A percentile compares a stretch with the other conserved stretches of the same genome.
Evolutionary conservation across 2,329 filamentous ascomycete species (phyloP).

Genomic region (Xylariaceae sp.): DNA sequence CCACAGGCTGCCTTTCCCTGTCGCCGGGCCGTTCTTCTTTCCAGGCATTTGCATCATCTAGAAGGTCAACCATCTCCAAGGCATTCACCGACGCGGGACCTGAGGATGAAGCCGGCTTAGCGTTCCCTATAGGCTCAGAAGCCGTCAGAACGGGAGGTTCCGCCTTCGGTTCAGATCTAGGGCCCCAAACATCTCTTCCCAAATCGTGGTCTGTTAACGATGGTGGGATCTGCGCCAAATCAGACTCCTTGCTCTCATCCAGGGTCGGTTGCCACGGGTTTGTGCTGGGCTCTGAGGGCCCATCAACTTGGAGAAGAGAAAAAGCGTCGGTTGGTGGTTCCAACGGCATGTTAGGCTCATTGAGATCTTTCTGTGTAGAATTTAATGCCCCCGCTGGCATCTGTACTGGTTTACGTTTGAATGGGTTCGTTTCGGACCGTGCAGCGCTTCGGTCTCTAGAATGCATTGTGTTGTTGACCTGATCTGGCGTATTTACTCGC

Average conservation of each 20-base stretch:
- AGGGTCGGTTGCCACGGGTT: conserved; percentile 45
- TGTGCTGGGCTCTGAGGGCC: conserved; percentile 34
- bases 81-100: conserved; percentile 24
- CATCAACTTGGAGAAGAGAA: conserved; percentile 41
- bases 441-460: conserved; percentile 28
- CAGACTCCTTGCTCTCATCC: conserved; percentile 25
- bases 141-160: conserved; percentile 36
- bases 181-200: conserved; percentile 37
- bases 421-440: conserved; percentile 49
- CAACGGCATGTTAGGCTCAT: conserved; percentile 19
- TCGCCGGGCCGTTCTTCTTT: conserved; percentile 41
- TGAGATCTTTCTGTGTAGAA: conserved; percentile 17
- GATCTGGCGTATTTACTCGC: conserved; percentile 13
- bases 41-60: conserved; percentile 47
- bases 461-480: conserved; percentile 33
- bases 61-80: conserved; percentile 33
- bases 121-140: conserved; percentile 38
- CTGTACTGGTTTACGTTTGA: conserved; percentile 45
- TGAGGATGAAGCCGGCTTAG: conserved; percentile 28
- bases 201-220: conserved; percentile 32
- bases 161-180: conserved; percentile 30
- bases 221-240: conserved; percentile 28
- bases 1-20: conserved; percentile 41
- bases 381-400: conserved; percentile 13
- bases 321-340: conserved; percentile 38